phyloP scores from a whole-genome alignment of 2,329 filamentous ascomycete species.

The Pezicula radicicola region DNA sequence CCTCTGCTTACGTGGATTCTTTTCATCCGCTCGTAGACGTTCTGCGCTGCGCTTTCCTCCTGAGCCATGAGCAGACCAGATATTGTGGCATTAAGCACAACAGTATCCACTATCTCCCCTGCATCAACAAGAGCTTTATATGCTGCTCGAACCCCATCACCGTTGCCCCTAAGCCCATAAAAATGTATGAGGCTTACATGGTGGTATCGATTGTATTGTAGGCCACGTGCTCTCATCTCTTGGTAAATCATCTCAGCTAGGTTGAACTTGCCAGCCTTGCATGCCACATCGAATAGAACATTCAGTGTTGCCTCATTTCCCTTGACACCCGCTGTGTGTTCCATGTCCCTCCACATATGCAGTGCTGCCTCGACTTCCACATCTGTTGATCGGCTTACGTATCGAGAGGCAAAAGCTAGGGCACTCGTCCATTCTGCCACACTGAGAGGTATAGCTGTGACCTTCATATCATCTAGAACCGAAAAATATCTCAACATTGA shows the following conservation, averaged over 20 bases:
- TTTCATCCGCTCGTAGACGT: conserved; percentile 85
- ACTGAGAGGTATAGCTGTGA: conserved; percentile 65
- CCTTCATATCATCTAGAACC: conserved; percentile 79
- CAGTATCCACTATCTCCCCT: conserved; percentile 84
- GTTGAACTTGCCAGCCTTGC: conserved; percentile 78
- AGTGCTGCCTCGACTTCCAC: conserved; percentile 67
- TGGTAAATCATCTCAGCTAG: conserved; percentile 81
- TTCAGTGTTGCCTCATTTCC: conserved; percentile 85
- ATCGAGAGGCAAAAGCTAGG: conserved; percentile 74
- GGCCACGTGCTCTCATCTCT: conserved; percentile 71
- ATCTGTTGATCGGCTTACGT: conserved; percentile 55
- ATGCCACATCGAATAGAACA: conserved; percentile 83
- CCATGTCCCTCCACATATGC: conserved; percentile 86
- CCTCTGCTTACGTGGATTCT: conserved; percentile 20
- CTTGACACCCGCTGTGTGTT: conserved; percentile 61
- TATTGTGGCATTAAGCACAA: conserved; percentile 84
- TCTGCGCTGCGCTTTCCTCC: conserved; percentile 73
- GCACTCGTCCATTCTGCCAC: conserved; percentile 79
- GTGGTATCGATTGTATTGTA: conserved; percentile 74
- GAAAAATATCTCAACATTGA: conserved; percentile 80
- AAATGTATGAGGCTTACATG: conserved; percentile 81
- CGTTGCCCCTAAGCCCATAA: conserved; percentile 72
- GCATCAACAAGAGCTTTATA: conserved; percentile 82
- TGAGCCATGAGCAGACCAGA: conserved; percentile 72
- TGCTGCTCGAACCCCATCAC: conserved; percentile 68